Evolutionary conservation across 176 grass and related monocot species (phyloP), one percentile per base, ranked within the genome.

Genomic region (Sorghum bicolor): DNA sequence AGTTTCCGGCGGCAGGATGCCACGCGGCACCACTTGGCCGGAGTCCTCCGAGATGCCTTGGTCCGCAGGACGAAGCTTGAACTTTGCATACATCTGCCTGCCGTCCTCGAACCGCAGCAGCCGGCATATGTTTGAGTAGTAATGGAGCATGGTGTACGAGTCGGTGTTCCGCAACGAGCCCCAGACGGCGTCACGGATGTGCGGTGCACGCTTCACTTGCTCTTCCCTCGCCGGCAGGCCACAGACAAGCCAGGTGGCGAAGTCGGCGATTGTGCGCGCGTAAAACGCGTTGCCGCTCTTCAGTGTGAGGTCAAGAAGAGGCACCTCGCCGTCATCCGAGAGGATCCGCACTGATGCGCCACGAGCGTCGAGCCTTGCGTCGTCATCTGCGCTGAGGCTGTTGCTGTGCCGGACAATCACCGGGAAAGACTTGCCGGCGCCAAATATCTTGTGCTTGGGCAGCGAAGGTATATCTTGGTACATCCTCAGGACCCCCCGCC

Each of bases 121-220:
- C 69, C 92, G 86, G 69, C 86, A 91, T 30, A 94, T 89, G 80
- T 94, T 94, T 10, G 92, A 91, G 78, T 94, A 94, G 72, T 94
- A 94, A 20, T 94, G 92, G 26, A 94, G 86, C 71, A 60, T 24
- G 9, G 89, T 74, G 73, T 91, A 94, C 5, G 92, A 94, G 66
- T 91, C 63, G 71, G 92, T 89, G 65, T 86, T 82, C 80, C 92
- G 78, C 71, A 94, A 26, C 30, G 92, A 94, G 40, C 86, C 80
- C 92, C 92, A 94, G 4, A 94, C 92, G 19, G 92, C 89, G 61
- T 94, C 89, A 1, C 89, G 76, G 78, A 94, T 89, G 76, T 94
- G 92, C 1, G 89, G 92, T 25, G 77, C 66, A 26, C 25, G 83
- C 76, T 84, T 89, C 72, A 94, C 89, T 8, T 94, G 92, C 39